Percentiles rank a stretch among this genome's conserved stretches.
phyloP scores from a whole-genome alignment of 495 filamentous ascomycete genomes.

The Hypoxylon fragiforme region DNA sequence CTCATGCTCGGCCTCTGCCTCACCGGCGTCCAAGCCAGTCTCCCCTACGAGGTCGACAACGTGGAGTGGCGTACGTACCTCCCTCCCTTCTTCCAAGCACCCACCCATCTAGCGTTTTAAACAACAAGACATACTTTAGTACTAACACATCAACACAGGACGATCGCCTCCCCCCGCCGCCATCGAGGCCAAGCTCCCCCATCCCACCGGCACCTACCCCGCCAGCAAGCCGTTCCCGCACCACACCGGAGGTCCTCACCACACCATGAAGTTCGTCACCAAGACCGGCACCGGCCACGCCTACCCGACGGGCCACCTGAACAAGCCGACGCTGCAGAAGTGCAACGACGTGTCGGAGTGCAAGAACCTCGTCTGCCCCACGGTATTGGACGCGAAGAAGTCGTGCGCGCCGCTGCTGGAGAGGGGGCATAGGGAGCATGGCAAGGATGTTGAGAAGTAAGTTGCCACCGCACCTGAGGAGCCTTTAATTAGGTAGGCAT shows the following conservation, averaged over 20 bases:
- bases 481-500: too few relatives aligned
- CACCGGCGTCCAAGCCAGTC: conserved; percentile 22
- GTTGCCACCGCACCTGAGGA: too few relatives aligned
- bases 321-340: neutral
- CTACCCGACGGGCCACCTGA: conserved; percentile 4
- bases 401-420: too few relatives aligned
- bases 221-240: conserved; percentile 5
- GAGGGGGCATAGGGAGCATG: too few relatives aligned
- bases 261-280: too few relatives aligned
- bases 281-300: neutral
- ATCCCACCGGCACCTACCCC: conserved; percentile 2
- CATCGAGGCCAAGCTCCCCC: neutral
- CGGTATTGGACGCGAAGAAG: neutral
- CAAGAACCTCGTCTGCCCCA: neutral
- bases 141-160: neutral
- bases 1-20: conserved; percentile 25
- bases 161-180: conserved; percentile 5
- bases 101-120: neutral
- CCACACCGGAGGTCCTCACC: too few relatives aligned
- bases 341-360: conserved; percentile 4
- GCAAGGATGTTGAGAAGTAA: too few relatives aligned
- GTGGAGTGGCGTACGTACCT: conserved; percentile 12
- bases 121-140: neutral
- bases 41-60: conserved; percentile 21
- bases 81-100: neutral